Evolutionary conservation across 1,284 basidiomycete species (phyloP).

Genomic region (Tilletia caries): DNA sequence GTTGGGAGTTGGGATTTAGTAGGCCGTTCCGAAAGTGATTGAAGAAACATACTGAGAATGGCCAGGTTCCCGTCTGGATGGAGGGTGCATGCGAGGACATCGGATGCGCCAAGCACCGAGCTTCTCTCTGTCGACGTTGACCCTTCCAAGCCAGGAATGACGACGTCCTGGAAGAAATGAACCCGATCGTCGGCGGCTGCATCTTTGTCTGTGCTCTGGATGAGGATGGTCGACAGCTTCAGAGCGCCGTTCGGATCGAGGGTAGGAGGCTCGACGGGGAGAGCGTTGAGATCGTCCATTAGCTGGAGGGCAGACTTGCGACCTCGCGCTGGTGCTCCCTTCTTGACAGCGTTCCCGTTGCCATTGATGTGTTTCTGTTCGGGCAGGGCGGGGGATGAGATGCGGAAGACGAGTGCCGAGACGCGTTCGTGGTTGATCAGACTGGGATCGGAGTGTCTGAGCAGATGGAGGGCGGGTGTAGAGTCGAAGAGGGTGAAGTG

Average conservation of each 20-base stretch:
- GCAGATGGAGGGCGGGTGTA: neutral
- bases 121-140: neutral
- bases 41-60: neutral
- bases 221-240: neutral
- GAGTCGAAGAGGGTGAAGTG: neutral
- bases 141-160: neutral
- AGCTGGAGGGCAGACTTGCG: slow-evolving; percentile 2
- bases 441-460: neutral
- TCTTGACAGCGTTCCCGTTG: neutral
- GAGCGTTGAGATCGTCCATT: neutral
- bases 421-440: slow-evolving; percentile 3
- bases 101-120: neutral
- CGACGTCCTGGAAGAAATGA: neutral
- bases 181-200: neutral
- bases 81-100: neutral
- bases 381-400: neutral
- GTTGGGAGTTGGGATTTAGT: too few relatives aligned
- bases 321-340: neutral
- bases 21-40: too few relatives aligned
- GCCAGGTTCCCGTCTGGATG: neutral
- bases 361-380: too few relatives aligned
- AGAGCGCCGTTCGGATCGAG: neutral
- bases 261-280: neutral
- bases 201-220: slow-evolving; percentile 2
- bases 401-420: neutral